Evolutionary conservation across 768 basidiomycete species (phyloP), one percentile per base, ranked within the genome.

Genomic region (Pulveroboletus sp.): DNA sequence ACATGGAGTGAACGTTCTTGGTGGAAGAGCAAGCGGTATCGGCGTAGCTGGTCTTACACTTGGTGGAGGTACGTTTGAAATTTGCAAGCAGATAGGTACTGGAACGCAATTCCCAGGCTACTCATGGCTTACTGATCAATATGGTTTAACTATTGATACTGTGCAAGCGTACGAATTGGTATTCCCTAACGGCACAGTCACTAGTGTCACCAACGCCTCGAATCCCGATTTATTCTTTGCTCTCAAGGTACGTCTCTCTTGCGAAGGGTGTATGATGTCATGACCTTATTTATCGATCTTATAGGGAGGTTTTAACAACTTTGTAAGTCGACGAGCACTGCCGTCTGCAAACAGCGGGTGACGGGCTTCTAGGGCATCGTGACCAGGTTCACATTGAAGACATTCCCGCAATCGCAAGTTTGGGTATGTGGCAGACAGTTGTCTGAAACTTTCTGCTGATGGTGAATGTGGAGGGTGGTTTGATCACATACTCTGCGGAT

Each of bases 271-370:
- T 5, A 29, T 42, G 33, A 4, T 11, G 2, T 8, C 0, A 14
- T 38, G 16, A 13, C 9, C 17, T 49, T 9, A n/a, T 43, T 43
- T 7, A 37, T 43, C 12, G 17, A 13, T 27, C 21, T n/a, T 1
- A 4, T 43, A 83, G 79, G 84, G 84, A 27, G 83, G 82, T 10
- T 60, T 72, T 53, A 84, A 86, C 52, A 86, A 85, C 52, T 84
- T 82, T 50, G 75, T 75, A 39, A 9, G 64, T 43, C 8, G 20
- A 20, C 19, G 25, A 9, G 2, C 20, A 45, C n/a, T 29, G 27
- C 27, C 27, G 27, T 29, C 27, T 29, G 27, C 27, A 29, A 29
- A 9, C 8, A 29, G 9, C 12, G 27, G 12, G 12, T 9, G 5
- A 49, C 21, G 21, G 9, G 14, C 1, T 5, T 32, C 12, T 33